Evolutionary conservation across 805 yeast species (phyloP).

Genomic region (Zygosaccharomyces bisporus): DNA sequence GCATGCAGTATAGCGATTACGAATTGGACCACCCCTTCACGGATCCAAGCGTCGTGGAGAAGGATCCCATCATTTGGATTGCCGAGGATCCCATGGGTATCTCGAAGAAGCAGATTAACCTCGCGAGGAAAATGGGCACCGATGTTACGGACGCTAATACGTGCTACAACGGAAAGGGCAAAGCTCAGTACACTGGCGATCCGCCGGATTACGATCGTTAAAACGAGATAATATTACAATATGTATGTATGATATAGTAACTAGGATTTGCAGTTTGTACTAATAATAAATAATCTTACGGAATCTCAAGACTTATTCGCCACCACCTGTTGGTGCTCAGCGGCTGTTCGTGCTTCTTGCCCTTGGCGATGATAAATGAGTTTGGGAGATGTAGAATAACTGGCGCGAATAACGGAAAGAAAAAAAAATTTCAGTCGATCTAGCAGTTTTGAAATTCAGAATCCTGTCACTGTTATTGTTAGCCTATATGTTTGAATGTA

Average conservation of each 20-base stretch:
- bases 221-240: background rate
- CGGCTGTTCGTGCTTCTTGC: too few relatives aligned
- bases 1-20: constrained; percentile 33
- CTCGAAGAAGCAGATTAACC: constrained; percentile 53
- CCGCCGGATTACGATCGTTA: constrained; percentile 62
- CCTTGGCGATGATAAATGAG: too few relatives aligned
- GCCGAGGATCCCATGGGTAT: constrained; percentile 67
- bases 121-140: constrained; percentile 50
- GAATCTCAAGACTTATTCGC: too few relatives aligned
- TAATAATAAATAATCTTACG: background rate
- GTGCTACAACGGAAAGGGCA: constrained; percentile 53
- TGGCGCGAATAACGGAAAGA: too few relatives aligned
- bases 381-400: too few relatives aligned
- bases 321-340: too few relatives aligned
- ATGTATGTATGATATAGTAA: too few relatives aligned
- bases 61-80: constrained; percentile 62
- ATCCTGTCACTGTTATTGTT: too few relatives aligned
- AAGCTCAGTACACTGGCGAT: constrained; percentile 50
- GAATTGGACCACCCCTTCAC: constrained; percentile 34
- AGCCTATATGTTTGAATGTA: too few relatives aligned
- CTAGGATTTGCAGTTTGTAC: background rate
- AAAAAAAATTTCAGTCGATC: too few relatives aligned
- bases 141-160: constrained; percentile 58
- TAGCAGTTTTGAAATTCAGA: too few relatives aligned
- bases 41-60: constrained; percentile 30